Evolutionary conservation across 2,329 filamentous ascomycete genomes (phyloP), one percentile per base, ranked within the genome.

Genomic region (Fusarium sororula): DNA sequence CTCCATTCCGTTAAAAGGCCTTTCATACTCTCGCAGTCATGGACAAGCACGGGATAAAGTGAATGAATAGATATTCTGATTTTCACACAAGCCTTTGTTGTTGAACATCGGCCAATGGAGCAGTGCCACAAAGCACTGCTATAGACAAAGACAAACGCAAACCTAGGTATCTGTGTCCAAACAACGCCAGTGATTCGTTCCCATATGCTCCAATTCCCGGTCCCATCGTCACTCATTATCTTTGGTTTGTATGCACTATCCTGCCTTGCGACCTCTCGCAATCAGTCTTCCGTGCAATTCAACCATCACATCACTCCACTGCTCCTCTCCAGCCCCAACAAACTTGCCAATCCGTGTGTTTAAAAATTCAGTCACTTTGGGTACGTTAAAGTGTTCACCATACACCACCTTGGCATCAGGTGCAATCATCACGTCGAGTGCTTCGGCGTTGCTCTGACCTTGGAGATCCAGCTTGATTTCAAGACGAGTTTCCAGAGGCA

Each of bases 311-410:
- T 87, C 85, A 63, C 86, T 86, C 90, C 90, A 92, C 20, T 79
- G 79, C 68, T 84, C 83, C 50, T 80, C 74, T 75, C 81, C 74
- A 64, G 80, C 68, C 72, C 80, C 71, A 64, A 80, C 69, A 81
- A n/a, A 77, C 75, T 53, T 85, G 82, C 78, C 92, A 83, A 80
- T 87, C 86, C 79, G 80, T 41, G 87, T 87, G 18, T 84, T 81
- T 71, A 96, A 79, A 74, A 93, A 95, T 63, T 94, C 92, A n/a
- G 84, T 85, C 85, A 96, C 91, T 82, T 94, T 95, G 56, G 86
- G 88, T 73, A 91, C 90, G 73, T 94, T 93, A 80, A 95, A 95
- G 68, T 89, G 87, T 82, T 96, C 93, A 1, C 94, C 94, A 79
- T 96, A 96, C 5, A 94, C 85, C 3, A 95, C 90, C 59, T 85